Evolutionary conservation across 164 flowering plant genomes (phyloP).

Genomic region (Paratinospora sagittata): DNA sequence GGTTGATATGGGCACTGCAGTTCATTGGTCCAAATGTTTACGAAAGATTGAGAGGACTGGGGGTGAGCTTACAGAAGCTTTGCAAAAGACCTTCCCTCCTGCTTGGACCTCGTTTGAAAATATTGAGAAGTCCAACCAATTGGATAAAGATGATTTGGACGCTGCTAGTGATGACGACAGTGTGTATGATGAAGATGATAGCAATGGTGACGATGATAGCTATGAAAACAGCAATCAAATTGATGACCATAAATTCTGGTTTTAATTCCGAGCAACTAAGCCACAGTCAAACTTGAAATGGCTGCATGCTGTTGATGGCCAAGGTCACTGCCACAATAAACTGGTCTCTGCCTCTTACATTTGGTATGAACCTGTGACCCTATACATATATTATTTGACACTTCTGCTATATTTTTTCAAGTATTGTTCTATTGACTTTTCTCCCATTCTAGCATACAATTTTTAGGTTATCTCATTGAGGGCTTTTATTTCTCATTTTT

Average conservation of each 20-base stretch:
- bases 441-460: no score
- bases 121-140: conserved; percentile 16
- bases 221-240: conserved; percentile 7
- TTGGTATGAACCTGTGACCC: background rate
- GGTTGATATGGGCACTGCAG: conserved; percentile 95
- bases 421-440: no score
- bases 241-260: conserved; percentile 20
- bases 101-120: conserved; percentile 63
- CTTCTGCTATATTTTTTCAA: no score
- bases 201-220: conserved; percentile 13
- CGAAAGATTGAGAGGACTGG: conserved; percentile 81
- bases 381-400: no score
- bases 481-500: no score
- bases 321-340: background rate
- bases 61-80: conserved; percentile 79
- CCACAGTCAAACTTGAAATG: background rate
- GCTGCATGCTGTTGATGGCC: background rate
- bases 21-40: conserved; percentile 84
- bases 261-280: conserved; percentile 7
- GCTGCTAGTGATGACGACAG: conserved; percentile 15
- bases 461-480: no score
- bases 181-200: conserved; percentile 18
- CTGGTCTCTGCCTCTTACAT: background rate
- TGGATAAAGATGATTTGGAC: conserved; percentile 27
- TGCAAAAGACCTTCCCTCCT: conserved; percentile 95